Conservation (phyloP, 2,329 filamentous ascomycete genomes). For the Paecilomyces sp. region DNA sequence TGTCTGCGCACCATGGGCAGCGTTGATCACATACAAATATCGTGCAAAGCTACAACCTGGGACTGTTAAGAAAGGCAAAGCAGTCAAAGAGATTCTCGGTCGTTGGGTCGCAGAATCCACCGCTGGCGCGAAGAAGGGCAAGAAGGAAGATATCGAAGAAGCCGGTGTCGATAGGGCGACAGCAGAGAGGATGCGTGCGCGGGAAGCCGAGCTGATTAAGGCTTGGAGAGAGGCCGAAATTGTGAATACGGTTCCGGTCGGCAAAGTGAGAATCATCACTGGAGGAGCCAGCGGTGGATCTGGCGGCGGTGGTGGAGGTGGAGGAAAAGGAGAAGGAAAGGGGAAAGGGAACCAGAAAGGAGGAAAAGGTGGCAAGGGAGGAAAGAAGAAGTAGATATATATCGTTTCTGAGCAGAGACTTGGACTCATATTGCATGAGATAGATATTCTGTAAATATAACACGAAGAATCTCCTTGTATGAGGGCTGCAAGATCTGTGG, state of each 20-base stretch:
- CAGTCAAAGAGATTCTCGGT: conserved; percentile 80
- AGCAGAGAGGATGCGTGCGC: conserved; percentile 72
- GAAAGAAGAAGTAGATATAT: conserved; percentile 32
- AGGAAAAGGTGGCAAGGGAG: conserved; percentile 24
- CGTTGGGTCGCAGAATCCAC: conserved; percentile 64
- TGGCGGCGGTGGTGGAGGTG: conserved; percentile 23
- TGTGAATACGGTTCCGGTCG: conserved; percentile 71
- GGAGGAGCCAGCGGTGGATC: conserved; percentile 44
- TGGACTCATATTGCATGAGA: neutral
- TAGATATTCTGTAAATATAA: neutral
- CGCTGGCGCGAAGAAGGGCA: conserved; percentile 30
- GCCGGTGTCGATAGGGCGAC: conserved; percentile 43
- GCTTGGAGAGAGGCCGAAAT: conserved; percentile 75
- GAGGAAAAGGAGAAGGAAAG: conserved; percentile 19
- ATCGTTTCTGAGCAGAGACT: neutral
- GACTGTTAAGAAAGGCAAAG: conserved; percentile 85
- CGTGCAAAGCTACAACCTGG: conserved; percentile 93
- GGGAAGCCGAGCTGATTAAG: conserved; percentile 79
- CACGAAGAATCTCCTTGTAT: neutral
- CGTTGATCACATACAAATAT: conserved; percentile 69
- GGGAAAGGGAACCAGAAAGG: conserved; percentile 13
- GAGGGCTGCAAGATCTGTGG: too few species aligned
- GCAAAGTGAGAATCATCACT: conserved; percentile 74
- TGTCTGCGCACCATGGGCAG: conserved; percentile 58
- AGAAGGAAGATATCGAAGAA: conserved; percentile 53